Base-by-base conservation (phyloP, 129 eudicot genomes). In the Sambucus nigra region DNA sequence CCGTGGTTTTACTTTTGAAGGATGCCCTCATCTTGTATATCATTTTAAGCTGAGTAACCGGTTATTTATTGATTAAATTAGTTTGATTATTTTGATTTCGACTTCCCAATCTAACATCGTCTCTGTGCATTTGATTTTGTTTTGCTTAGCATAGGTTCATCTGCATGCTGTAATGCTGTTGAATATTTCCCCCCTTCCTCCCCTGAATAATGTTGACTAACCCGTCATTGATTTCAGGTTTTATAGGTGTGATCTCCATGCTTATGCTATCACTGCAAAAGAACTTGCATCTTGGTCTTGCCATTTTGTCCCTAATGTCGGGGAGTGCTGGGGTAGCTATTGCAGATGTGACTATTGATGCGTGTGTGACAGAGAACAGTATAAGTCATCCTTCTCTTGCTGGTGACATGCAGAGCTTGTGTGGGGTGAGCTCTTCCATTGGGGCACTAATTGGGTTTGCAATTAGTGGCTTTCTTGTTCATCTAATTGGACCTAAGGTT, bases 261-360 rank as follows among this genome's bases (percentile, higher is more conserved):
- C 73, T 89, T 20, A 63, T 66, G 48, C 73, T 88, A 13, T 79
- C 95, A 2, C 32, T 84, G 59, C 67, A 61, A 42, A 66, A 69
- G 6, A 65, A 73, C 24, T 47, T 89, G 80, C 70, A 69, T 53
- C 87, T 79, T 47, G 74, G 53, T 54, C 61, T 74, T 59, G 97
- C 97, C 8, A 52, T 89, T 59, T 64, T 84, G 57, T 78, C 77
- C 47, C 69, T 89, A 50, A 78, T 77, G 59, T 68, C 74, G n/a
- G 93, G 81, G 18, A 82, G 95, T 59, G 83, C 93, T 52, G 95
- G 86, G 59, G 95, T 74, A 17, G 97, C 97, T 8, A 73, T 89
- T 68, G 95, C 88, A 11, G 95, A 89, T 74, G 97, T 89, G 62
- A 88, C 95, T 44, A 75, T 89, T 32, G 97, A 89, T 73, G 97